Evolutionary conservation across 352 stramenopile species (phyloP).

Genomic region (Phytophthora lateralis): DNA sequence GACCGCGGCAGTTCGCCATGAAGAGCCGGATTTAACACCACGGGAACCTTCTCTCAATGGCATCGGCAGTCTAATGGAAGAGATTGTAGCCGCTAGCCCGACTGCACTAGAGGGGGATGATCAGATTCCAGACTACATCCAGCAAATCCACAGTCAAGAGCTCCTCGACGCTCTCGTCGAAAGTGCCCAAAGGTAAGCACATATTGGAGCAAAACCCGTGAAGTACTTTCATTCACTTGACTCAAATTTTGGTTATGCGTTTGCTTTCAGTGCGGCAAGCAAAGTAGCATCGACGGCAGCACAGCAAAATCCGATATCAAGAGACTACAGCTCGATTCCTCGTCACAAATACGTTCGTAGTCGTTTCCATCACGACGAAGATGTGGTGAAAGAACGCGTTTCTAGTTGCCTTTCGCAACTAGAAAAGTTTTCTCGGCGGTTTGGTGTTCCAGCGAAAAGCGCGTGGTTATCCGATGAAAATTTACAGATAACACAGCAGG

Average conservation of each 20-base stretch:
- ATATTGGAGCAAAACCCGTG: neutral
- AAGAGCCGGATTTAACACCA: neutral
- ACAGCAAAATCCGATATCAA: neutral
- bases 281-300: constrained; percentile 5
- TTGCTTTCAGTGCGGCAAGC: constrained; percentile 24
- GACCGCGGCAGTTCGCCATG: neutral
- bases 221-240: neutral
- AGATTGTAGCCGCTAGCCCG: neutral
- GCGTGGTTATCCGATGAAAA: constrained; percentile 50
- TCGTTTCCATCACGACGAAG: constrained; percentile 55
- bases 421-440: constrained; percentile 48
- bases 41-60: constrained; percentile 6
- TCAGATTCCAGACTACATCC: constrained; percentile 30
- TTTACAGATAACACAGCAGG: constrained; percentile 54
- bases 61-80: neutral
- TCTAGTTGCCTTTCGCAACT: constrained; percentile 44
- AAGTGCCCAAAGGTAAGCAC: constrained; percentile 44
- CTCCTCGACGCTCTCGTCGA: constrained; percentile 28
- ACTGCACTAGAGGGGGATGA: constrained; percentile 4
- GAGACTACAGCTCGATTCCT: constrained; percentile 44
- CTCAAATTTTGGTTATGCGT: constrained; percentile 10
- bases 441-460: constrained; percentile 49
- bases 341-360: constrained; percentile 54
- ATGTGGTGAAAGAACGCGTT: constrained; percentile 44
- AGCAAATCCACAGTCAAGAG: constrained; percentile 34